Conservation (phyloP, 2,329 filamentous ascomycete genomes). For the Trichoderma sp. region DNA sequence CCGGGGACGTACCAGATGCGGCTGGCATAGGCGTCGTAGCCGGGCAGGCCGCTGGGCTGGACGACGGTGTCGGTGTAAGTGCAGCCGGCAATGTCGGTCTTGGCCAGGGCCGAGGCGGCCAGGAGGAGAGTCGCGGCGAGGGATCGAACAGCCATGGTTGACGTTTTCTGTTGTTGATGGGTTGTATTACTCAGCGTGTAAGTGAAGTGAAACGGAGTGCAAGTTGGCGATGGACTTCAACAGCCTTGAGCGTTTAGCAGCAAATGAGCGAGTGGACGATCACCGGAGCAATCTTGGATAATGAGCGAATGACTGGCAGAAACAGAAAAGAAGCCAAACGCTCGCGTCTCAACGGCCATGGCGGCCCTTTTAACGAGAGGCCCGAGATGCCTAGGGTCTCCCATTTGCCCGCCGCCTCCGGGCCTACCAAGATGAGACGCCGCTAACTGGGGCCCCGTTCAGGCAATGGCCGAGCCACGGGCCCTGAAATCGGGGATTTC, state of each 20-base stretch:
- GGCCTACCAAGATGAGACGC: conserved; percentile 4
- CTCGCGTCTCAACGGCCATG: neutral
- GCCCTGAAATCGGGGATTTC: neutral
- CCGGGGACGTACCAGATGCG: conserved; percentile 62
- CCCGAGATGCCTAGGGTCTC: neutral
- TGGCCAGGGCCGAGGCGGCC: conserved; percentile 41
- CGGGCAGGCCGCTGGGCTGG: conserved; percentile 34
- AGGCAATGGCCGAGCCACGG: conserved; percentile 23
- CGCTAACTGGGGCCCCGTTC: conserved; percentile 3
- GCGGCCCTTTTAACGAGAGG: conserved; percentile 11
- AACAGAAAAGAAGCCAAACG: neutral
- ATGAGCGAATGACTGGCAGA: conserved; percentile 23
- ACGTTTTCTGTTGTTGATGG: neutral
- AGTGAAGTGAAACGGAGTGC: neutral
- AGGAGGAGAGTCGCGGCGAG: conserved; percentile 34
- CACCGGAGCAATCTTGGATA: conserved; percentile 6
- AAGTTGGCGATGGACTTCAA: conserved; percentile 6
- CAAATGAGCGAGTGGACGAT: conserved; percentile 23
- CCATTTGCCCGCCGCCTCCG: neutral
- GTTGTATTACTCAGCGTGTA: neutral
- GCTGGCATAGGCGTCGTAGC: conserved; percentile 50
- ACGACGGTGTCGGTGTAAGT: conserved; percentile 42
- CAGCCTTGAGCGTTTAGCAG: conserved; percentile 10
- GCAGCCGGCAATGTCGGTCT: conserved; percentile 51
- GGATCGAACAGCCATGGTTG: conserved; percentile 40